Evolutionary conservation across 2,329 filamentous ascomycete genomes (phyloP), one percentile per base, ranked within the genome.

Genomic region (Neocucurbitaria cava): DNA sequence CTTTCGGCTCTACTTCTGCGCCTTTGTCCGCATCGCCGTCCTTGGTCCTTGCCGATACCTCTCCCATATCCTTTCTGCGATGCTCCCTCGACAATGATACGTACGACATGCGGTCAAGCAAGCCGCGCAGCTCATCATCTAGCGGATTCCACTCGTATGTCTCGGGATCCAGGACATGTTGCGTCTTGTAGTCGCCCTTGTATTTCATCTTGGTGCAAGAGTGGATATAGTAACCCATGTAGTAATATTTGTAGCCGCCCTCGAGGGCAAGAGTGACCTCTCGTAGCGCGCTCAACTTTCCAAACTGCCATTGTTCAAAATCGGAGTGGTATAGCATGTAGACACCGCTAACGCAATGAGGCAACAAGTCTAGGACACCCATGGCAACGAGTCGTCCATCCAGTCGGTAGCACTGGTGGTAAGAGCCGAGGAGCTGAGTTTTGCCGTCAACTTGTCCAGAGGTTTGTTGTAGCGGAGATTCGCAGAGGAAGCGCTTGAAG

Each of bases 221-320:
- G 72, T 93, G 90, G 54, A 95, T 94, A 66, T 94, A 95, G 74
- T 87, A 94, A 5, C 91, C 86, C 86, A 89, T 88, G 75, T 94
- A 95, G 83, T 91, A 95, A 81, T 86, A 92, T 39, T 83, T 78
- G 65, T 93, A 92, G 0, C 85, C 87, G 5, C 79, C 80, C 67
- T 94, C 90, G 2, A 82, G 76, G 0, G 90, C 88, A 24, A 95
- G 73, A 0, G 86, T 81, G 56, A 91, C 89, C 74, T 95, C 91
- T 57, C 87, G 80, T 57, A 94, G 72, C 1, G 90, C 91, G 31
- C 89, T 87, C 5, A 94, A 76, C 73, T 94, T 95, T 1, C 91
- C 91, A 26, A 91, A 89, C 21, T 83, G 83, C 76, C 85, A 87
- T 52, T 82, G 80, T 62, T 89, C 86, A 48, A 92, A 86, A 59